A percentile compares a stretch with the other conserved stretches of the same genome.
Evolutionary conservation across 2,329 filamentous ascomycete genomes (phyloP).

Genomic region (Dactylellina parvicollis): DNA sequence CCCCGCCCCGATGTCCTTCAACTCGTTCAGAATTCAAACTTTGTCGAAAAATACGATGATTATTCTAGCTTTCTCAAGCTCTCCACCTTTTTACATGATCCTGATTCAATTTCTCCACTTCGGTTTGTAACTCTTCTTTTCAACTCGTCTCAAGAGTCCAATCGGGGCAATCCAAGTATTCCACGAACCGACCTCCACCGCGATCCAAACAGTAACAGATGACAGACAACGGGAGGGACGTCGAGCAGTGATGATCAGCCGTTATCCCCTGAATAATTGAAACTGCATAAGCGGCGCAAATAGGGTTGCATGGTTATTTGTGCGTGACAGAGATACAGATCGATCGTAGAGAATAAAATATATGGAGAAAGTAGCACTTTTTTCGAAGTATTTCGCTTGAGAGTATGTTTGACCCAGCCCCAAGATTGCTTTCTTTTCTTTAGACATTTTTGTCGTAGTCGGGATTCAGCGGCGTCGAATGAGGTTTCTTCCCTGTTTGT

Average conservation of each 20-base stretch:
- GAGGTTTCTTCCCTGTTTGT: no score
- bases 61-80: neutral
- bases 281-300: neutral
- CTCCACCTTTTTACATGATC: conserved; percentile 14
- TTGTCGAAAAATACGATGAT: neutral
- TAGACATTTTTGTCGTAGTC: no score
- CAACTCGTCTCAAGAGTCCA: conserved; percentile 7
- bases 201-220: conserved; percentile 11
- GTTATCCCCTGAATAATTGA: neutral
- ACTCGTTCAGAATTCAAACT: neutral
- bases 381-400: neutral
- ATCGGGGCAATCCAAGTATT: conserved; percentile 11
- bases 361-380: neutral
- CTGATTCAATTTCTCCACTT: conserved; percentile 12
- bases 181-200: neutral
- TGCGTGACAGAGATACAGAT: neutral
- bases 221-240: conserved; percentile 18
- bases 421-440: no score
- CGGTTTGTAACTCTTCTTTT: neutral
- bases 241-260: conserved; percentile 15
- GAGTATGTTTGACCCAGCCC: no score
- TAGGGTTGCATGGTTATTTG: neutral
- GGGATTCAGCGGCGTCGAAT: no score
- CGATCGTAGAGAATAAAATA: no score
- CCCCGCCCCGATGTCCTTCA: conserved; percentile 16